These are phyloP conservation scores for Pythium monospermum DNA, from an alignment of 352 stramenopile species.

Conservation along the genomic window DNA sequence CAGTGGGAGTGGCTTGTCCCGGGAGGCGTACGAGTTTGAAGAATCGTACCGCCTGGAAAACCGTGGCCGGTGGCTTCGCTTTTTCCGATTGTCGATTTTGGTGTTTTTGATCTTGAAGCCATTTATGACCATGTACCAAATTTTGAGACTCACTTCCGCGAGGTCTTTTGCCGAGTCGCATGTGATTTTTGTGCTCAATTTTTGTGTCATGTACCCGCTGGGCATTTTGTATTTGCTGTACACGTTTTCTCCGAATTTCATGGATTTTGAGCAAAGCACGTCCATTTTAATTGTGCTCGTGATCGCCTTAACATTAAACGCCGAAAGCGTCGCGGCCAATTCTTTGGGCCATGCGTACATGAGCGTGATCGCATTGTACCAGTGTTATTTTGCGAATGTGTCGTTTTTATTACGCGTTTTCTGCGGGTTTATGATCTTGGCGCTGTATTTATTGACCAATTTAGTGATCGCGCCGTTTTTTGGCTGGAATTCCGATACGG, in stretches of 20 bases:
- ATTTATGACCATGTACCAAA: constrained; percentile 77
- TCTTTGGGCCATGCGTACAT: constrained; percentile 74
- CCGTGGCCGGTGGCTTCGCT: constrained; percentile 55
- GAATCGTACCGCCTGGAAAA: constrained; percentile 73
- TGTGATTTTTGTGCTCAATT: constrained; percentile 76
- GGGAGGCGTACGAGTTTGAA: constrained; percentile 63
- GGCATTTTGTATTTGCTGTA: constrained; percentile 53
- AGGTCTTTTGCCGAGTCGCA: constrained; percentile 49
- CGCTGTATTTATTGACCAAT: constrained; percentile 59
- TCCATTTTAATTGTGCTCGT: constrained; percentile 50
- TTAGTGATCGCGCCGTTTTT: constrained; percentile 48
- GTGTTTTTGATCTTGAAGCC: constrained; percentile 67
- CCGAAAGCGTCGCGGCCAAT: constrained; percentile 59
- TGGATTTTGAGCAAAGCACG: constrained; percentile 52
- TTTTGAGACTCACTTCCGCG: constrained; percentile 31
- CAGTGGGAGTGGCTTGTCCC: too few relatives aligned
- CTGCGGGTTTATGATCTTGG: constrained; percentile 54
- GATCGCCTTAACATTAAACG: constrained; percentile 53
- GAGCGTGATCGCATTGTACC: constrained; percentile 71
- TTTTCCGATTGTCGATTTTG: constrained; percentile 60
- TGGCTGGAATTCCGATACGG: constrained; percentile 31
- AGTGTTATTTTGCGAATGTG: constrained; percentile 81
- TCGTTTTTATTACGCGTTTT: constrained; percentile 64
- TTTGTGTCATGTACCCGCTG: constrained; percentile 72
- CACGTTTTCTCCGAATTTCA: constrained; percentile 61